These are phyloP conservation scores for Mrakia hoshinonis DNA, from an alignment of 768 basidiomycete species.

Conservation along the genomic window DNA sequence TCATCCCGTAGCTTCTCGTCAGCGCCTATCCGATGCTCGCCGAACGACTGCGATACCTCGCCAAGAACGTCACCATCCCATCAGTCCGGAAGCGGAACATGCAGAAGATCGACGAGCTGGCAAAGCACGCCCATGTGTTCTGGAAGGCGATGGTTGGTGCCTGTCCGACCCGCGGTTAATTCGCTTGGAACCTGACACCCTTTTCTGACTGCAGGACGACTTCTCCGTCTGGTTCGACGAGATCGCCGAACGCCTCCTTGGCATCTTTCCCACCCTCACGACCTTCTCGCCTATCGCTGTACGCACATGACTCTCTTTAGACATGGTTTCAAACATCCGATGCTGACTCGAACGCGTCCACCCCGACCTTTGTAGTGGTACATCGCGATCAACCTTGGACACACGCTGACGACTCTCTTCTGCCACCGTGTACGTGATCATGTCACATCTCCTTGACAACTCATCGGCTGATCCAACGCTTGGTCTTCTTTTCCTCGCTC, in stretches of 20 bases:
- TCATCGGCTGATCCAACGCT: background rate
- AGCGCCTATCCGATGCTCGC: background rate
- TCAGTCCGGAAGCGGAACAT: background rate
- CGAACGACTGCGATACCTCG: background rate
- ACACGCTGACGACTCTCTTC: background rate
- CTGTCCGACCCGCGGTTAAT: background rate
- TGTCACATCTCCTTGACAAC: background rate
- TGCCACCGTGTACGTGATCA: background rate
- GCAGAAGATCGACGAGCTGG: background rate
- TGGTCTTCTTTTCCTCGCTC: background rate
- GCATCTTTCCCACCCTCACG: background rate
- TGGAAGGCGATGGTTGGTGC: background rate
- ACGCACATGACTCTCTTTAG: background rate
- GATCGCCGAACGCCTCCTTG: background rate
- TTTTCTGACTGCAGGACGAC: background rate
- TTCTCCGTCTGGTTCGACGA: background rate
- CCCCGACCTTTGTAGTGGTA: background rate
- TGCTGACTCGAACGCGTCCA: background rate
- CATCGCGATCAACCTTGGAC: background rate
- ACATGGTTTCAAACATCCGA: accelerated
- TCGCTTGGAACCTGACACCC: background rate
- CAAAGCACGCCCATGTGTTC: background rate
- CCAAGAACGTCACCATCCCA: background rate
- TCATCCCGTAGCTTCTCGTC: background rate
- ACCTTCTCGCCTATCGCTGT: background rate